Conservation (phyloP, 2,329 filamentous ascomycete genomes). For the Nemania diffusa region DNA sequence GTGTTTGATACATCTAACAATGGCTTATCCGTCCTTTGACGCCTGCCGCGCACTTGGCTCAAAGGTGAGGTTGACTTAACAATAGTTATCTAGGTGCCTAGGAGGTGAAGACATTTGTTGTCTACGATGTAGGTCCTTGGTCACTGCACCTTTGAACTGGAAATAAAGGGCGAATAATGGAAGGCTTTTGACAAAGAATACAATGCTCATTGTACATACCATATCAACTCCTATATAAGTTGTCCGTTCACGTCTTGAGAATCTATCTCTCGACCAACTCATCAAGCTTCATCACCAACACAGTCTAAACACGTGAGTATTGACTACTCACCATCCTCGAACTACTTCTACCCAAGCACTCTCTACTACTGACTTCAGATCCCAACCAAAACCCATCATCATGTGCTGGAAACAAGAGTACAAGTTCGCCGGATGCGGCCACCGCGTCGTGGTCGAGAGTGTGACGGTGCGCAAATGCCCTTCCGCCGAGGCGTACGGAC, state of each 20-base stretch:
- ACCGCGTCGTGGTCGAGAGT: slow-evolving; percentile 26
- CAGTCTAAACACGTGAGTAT: not conserved
- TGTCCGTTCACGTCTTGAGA: not conserved
- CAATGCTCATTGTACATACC: slow-evolving; percentile 7
- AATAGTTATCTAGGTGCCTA: not conserved
- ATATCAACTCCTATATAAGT: not conserved
- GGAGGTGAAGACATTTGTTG: too few species aligned
- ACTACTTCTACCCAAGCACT: not conserved
- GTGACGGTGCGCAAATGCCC: slow-evolving; percentile 15
- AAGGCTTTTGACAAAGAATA: not conserved
- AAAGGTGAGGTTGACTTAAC: not conserved
- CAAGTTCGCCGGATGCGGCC: slow-evolving; percentile 31
- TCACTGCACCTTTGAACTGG: too few species aligned
- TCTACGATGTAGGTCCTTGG: not conserved
- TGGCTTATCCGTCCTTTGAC: not conserved
- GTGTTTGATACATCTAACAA: not conserved
- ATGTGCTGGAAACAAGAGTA: slow-evolving; percentile 40
- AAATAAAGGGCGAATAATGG: not conserved
- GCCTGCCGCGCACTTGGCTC: not conserved
- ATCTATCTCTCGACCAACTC: not conserved
- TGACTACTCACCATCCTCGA: not conserved
- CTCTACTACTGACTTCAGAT: not conserved
- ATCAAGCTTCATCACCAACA: not conserved
- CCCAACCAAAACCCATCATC: slow-evolving; percentile 17
- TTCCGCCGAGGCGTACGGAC: slow-evolving; percentile 13